phyloP scores from a whole-genome alignment of 495 filamentous ascomycete genomes.

The Articulospora tetracladia region DNA sequence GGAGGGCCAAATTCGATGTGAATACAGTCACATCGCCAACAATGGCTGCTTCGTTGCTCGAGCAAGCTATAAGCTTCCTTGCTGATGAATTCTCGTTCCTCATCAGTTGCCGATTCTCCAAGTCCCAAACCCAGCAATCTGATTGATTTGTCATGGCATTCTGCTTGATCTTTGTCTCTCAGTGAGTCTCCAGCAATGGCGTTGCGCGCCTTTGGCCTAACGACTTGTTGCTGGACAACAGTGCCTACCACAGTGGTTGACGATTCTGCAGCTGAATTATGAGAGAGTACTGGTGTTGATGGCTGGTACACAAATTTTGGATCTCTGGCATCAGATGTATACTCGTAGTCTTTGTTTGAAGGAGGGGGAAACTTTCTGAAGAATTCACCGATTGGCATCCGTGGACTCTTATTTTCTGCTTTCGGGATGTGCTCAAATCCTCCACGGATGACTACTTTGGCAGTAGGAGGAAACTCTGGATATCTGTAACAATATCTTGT shows the following conservation, averaged over 20 bases:
- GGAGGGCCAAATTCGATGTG: constrained; percentile 21
- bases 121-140: neutral
- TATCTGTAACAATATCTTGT: neutral
- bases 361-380: neutral
- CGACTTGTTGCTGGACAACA: neutral
- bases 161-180: neutral
- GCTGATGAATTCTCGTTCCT: neutral
- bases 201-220: neutral
- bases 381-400: neutral
- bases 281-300: neutral
- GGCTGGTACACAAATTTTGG: neutral
- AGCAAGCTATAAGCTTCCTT: constrained; percentile 7
- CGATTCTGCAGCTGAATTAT: neutral
- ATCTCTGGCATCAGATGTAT: neutral
- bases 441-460: neutral
- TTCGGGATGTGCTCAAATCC: neutral
- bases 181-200: neutral
- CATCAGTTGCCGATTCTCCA: neutral
- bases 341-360: neutral
- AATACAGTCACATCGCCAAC: neutral
- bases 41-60: neutral
- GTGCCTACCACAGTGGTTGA: no score
- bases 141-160: neutral
- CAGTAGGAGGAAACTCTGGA: neutral
- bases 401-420: neutral